Evolutionary conservation across 1,139 yeast genomes (phyloP).

Genomic region (Saccharomyces pastorianus): DNA sequence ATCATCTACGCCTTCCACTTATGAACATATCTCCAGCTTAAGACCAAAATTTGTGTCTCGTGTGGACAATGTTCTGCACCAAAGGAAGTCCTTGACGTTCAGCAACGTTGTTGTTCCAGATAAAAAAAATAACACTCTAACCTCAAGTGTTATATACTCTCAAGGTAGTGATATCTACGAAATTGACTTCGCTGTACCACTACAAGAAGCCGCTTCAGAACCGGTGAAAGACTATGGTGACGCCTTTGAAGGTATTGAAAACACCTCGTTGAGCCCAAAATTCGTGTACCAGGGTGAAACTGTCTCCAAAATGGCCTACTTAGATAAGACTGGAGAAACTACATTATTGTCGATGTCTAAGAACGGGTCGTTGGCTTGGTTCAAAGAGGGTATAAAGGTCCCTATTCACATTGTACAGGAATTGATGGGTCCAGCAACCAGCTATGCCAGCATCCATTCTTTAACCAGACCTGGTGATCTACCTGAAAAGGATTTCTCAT

Average conservation of each 20-base stretch:
- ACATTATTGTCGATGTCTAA: conserved; percentile 24
- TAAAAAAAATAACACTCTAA: conserved; percentile 18
- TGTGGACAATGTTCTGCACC: conserved; percentile 12
- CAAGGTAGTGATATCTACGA: conserved; percentile 27
- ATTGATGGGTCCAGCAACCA: conserved; percentile 26
- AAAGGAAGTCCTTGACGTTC: conserved; percentile 19
- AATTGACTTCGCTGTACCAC: conserved; percentile 24
- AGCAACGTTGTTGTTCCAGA: conserved; percentile 24
- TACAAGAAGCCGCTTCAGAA: conserved; percentile 11
- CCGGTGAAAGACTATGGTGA: conserved; percentile 21
- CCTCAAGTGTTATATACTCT: conserved; percentile 23
- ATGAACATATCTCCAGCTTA: conserved; percentile 47
- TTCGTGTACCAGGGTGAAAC: conserved; percentile 28
- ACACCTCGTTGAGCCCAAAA: conserved; percentile 15
- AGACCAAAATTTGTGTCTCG: conserved; percentile 45
- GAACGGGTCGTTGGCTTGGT: conserved; percentile 30
- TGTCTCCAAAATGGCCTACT: conserved; percentile 20
- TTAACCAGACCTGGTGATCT: conserved; percentile 15
- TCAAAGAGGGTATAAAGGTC: conserved; percentile 23
- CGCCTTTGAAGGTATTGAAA: conserved; percentile 15
- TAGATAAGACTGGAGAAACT: conserved; percentile 19
- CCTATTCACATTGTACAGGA: conserved; percentile 28
- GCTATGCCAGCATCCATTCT: conserved; percentile 24
- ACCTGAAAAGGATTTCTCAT: background rate
- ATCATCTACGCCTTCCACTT: conserved; percentile 79